Evolutionary conservation across 768 basidiomycete genomes (phyloP), one percentile per base, ranked within the genome.

Genomic region (Macrolepiota albuminosa): DNA sequence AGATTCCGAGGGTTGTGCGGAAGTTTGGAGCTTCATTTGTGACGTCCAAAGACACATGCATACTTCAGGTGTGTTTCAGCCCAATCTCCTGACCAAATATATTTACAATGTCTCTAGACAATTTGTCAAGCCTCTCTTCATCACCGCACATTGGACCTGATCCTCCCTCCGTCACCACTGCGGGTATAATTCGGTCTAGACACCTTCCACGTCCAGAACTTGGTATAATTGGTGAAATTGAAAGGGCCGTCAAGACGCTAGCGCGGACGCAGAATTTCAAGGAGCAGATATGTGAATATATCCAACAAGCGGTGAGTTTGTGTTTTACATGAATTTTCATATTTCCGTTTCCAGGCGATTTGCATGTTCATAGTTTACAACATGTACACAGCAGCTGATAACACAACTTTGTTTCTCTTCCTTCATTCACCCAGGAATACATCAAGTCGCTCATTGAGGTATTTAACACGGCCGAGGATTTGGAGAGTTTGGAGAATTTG

Each of bases 11-110:
- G 97, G 95, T 34, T 99, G 96, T 66, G 81, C 87, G 36, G 95
- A 98, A 76, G 92, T 98, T 52, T 99, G 97, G 96, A 91, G 89
- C 67, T 99, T 98, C 72, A 96, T 99, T 66, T 76, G 83, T 62
- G 93, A 96, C 68, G 93, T 98, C 36, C 93, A 95, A 72, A 82
- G 86, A 61, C 93, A 95, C 69, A 81, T 93, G 81, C 84, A 84
- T 66, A 73, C 74, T 29, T 76, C 76, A 72, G 84, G 87, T 89
- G 63, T 65, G 84, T 76, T 53, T 47, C 24, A 37, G 50, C 52
- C 40, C 37, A 46, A 39, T 56, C 54, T 40, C 40, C 24, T 59
- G 48, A 47, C 24, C 18, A 49, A 34, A 53, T 59, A 45, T 58
- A 53, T 48, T 63, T 51, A 66, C 68, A 57, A 52, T 65, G 63